Conservation (phyloP, 106 monocot species). For the Hemerocallis citrina region DNA sequence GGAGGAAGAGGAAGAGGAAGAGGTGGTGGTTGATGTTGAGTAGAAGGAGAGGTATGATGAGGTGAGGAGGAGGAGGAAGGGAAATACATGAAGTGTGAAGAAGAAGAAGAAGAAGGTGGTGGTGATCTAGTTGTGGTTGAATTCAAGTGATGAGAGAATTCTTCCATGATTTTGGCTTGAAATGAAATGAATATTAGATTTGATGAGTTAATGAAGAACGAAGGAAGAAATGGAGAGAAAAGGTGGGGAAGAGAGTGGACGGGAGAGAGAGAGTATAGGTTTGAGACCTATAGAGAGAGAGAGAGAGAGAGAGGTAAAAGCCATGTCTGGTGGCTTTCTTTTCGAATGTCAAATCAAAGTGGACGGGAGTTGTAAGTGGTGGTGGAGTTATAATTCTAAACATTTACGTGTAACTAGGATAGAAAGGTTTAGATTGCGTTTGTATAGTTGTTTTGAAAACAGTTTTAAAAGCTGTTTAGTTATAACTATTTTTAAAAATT, state of each 20-base stretch:
- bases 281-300: neutral
- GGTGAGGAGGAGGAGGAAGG: constrained; percentile 3
- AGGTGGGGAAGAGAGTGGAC: neutral
- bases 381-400: too few species aligned
- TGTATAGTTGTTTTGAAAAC: too few species aligned
- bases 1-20: neutral
- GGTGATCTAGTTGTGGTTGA: constrained; percentile 2
- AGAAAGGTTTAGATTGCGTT: too few species aligned
- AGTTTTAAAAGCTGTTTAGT: too few species aligned
- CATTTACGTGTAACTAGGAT: too few species aligned
- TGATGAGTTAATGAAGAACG: too few species aligned
- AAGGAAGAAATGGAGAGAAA: neutral
- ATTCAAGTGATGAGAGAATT: constrained; percentile 15
- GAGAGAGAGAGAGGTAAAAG: constrained; percentile 2
- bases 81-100: constrained; percentile 11
- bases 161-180: constrained; percentile 2
- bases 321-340: constrained; percentile 9
- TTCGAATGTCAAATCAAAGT: constrained; percentile 1
- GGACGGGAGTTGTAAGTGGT: too few species aligned
- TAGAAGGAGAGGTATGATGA: too few species aligned
- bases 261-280: neutral
- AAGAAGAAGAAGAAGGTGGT: too few species aligned
- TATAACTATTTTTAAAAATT: too few species aligned
- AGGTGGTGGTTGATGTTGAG: neutral
- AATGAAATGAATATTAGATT: neutral